phyloP scores from a whole-genome alignment of 352 stramenopile genomes.

The Phytophthora syringae region DNA sequence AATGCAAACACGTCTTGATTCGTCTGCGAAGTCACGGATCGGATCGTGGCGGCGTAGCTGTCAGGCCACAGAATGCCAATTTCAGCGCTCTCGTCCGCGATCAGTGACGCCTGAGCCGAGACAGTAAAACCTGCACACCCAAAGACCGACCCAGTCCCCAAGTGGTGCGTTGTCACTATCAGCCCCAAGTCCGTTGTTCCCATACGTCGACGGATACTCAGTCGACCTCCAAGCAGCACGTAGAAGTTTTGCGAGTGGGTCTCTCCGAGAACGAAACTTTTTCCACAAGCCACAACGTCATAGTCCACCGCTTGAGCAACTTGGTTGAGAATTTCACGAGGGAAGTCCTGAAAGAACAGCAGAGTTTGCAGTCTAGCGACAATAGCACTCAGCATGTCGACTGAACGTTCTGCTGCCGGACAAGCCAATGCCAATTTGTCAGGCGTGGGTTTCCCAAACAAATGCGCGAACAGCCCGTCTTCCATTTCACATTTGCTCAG shows the following conservation, averaged over 20 bases:
- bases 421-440: slow-evolving; percentile 72
- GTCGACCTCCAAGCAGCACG: slow-evolving; percentile 57
- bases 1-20: slow-evolving; percentile 77
- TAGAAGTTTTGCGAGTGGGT: slow-evolving; percentile 75
- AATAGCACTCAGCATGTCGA: slow-evolving; percentile 53
- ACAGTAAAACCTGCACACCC: slow-evolving; percentile 63
- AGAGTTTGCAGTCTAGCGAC: slow-evolving; percentile 58
- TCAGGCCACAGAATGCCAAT: slow-evolving; percentile 72
- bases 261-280: slow-evolving; percentile 61
- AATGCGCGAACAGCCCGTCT: slow-evolving; percentile 66
- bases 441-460: slow-evolving; percentile 71
- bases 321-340: slow-evolving; percentile 41
- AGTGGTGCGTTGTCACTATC: slow-evolving; percentile 71
- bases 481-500: slow-evolving; percentile 50
- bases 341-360: slow-evolving; percentile 77
- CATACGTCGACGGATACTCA: slow-evolving; percentile 66
- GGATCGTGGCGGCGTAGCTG: slow-evolving; percentile 62
- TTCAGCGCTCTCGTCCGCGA: slow-evolving; percentile 72
- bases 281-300: slow-evolving; percentile 69
- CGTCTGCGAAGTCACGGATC: slow-evolving; percentile 57
- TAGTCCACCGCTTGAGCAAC: slow-evolving; percentile 68
- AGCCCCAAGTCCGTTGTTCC: slow-evolving; percentile 58
- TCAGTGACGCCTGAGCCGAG: slow-evolving; percentile 50
- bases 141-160: slow-evolving; percentile 62
- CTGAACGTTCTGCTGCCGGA: slow-evolving; percentile 42